A percentile compares a stretch with the other conserved stretches of the same genome.
Evolutionary conservation across 768 basidiomycete species (phyloP).

Genomic region (Tylopilus rubrobrunneus): DNA sequence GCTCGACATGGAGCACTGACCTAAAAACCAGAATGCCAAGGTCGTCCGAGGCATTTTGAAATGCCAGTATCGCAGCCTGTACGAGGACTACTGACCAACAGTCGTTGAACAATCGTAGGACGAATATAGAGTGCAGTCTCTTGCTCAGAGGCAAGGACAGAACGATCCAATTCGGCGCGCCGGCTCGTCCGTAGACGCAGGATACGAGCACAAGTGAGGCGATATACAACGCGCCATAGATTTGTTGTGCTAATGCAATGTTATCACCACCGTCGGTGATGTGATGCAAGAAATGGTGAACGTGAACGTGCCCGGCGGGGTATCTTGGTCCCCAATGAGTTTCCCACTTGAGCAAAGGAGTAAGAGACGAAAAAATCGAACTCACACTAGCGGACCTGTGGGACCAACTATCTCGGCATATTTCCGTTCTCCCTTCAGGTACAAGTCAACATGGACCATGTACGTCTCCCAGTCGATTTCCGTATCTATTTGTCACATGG

Average conservation of each 20-base stretch:
- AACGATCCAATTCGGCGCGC: conserved; percentile 67
- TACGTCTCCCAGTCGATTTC: conserved; percentile 99
- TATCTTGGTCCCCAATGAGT: conserved; percentile 52
- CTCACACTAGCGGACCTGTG: conserved; percentile 90
- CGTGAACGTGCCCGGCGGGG: conserved; percentile 88
- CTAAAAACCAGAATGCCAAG: conserved; percentile 68
- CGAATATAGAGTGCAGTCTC: conserved; percentile 89
- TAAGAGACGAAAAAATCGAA: neutral
- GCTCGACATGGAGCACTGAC: conserved; percentile 38
- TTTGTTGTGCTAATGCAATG: conserved; percentile 64
- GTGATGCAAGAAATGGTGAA: conserved; percentile 67
- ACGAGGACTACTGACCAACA: conserved; percentile 75
- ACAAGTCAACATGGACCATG: conserved; percentile 80
- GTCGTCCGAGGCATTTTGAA: conserved; percentile 56
- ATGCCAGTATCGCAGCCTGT: conserved; percentile 64
- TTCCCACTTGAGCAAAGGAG: neutral
- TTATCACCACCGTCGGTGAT: conserved; percentile 61
- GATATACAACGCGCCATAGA: conserved; percentile 76
- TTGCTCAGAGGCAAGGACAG: conserved; percentile 83
- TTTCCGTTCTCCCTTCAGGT: conserved; percentile 76
- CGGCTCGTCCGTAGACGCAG: conserved; percentile 61
- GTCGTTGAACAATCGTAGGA: conserved; percentile 92
- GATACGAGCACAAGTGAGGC: conserved; percentile 59
- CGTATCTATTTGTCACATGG: conserved; percentile 60
- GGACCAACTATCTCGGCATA: conserved; percentile 83